phyloP scores from a whole-genome alignment of 2,329 filamentous ascomycete species.

The Tolypocladium tundrense region DNA sequence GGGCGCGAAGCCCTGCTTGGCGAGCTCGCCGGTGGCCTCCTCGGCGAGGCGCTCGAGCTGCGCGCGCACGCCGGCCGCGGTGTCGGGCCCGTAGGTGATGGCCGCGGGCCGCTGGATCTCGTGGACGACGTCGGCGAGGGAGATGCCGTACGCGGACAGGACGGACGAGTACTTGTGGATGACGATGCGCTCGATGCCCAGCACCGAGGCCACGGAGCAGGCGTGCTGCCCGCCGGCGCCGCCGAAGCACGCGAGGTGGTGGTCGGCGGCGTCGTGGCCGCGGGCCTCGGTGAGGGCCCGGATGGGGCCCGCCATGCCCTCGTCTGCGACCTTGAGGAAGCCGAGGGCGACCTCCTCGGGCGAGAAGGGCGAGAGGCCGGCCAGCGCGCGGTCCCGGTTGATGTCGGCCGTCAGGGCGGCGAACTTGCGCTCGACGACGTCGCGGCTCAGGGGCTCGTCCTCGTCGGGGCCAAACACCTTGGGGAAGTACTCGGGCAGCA shows the following conservation, averaged over 20 bases:
- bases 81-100: constrained; percentile 13
- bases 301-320: constrained; percentile 24
- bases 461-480: constrained; percentile 37
- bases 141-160: constrained; percentile 35
- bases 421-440: constrained; percentile 29
- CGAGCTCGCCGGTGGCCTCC: constrained; percentile 11
- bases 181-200: constrained; percentile 31
- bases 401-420: constrained; percentile 29
- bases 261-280: constrained; percentile 22
- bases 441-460: constrained; percentile 24
- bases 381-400: constrained; percentile 22
- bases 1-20: constrained; percentile 17
- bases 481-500: constrained; percentile 54
- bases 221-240: constrained; percentile 33
- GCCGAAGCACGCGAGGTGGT: constrained; percentile 25
- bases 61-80: constrained; percentile 7
- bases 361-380: constrained; percentile 14
- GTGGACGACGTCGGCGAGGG: constrained; percentile 33
- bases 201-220: constrained; percentile 28
- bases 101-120: constrained; percentile 27
- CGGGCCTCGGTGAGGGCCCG: constrained; percentile 24
- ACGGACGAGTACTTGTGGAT: constrained; percentile 35
- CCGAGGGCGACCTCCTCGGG: constrained; percentile 25
- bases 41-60: constrained; percentile 13
- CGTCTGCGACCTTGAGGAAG: constrained; percentile 25